Evolutionary conservation across 805 yeast species (phyloP).

Genomic region (Zygotorulaspora sp.): DNA sequence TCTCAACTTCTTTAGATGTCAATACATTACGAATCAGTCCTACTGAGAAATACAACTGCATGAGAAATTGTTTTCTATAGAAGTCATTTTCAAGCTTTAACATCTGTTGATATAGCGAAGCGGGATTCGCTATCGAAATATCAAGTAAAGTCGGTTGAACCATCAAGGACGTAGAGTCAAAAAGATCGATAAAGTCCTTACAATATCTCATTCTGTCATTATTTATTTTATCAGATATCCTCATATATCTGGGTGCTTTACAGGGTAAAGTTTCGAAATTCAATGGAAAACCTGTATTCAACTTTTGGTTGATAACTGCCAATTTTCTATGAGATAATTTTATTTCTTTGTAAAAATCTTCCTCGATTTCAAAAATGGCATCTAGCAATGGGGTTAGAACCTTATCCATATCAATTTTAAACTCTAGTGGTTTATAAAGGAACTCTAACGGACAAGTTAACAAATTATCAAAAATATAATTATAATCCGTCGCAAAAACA

Average conservation of each 20-base stretch:
- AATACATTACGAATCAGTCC: conserved; percentile 17
- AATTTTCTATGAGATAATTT: conserved; percentile 13
- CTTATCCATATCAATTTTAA: conserved; percentile 19
- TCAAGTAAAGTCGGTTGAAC: conserved; percentile 25
- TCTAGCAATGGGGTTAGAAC: conserved; percentile 18
- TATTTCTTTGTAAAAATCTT: conserved; percentile 19
- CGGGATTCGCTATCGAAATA: conserved; percentile 19
- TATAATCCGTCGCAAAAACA: conserved; percentile 21
- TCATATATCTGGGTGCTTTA: conserved; percentile 18
- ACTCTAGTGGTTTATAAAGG: conserved; percentile 14
- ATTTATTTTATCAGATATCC: conserved; percentile 12
- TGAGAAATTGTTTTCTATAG: conserved; percentile 29
- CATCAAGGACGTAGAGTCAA: conserved; percentile 4
- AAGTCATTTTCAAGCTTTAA: conserved; percentile 22
- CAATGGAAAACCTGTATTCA: conserved; percentile 19
- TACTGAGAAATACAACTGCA: conserved; percentile 23
- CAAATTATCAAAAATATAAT: conserved; percentile 19
- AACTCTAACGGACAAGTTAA: conserved; percentile 23
- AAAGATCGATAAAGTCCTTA: conserved; percentile 7
- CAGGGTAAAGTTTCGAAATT: conserved; percentile 12
- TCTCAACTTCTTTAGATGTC: conserved; percentile 17
- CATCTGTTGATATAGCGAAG: conserved; percentile 23
- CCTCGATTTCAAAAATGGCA: conserved; percentile 24
- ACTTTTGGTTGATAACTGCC: conserved; percentile 11
- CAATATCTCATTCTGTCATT: conserved; percentile 16